Conservation (phyloP, 2,329 filamentous ascomycete species). For the Aspergillus felis region DNA sequence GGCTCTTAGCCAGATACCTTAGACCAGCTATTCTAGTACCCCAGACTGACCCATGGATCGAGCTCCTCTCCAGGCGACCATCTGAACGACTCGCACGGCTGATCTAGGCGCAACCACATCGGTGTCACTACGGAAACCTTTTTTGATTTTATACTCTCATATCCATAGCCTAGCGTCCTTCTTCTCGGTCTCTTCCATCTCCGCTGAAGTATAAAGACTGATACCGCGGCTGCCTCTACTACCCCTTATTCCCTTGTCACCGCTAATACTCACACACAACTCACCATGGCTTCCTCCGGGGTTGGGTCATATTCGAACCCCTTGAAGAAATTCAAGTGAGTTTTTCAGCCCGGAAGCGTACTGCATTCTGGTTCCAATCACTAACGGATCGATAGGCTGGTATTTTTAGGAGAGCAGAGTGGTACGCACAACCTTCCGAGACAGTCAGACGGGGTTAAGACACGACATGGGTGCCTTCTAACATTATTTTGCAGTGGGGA, state of each 20-base stretch:
- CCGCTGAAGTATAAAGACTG: slow-evolving; percentile 2
- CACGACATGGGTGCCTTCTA: slow-evolving; percentile 10
- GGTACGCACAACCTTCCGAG: slow-evolving; percentile 55
- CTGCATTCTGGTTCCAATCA: slow-evolving; percentile 4
- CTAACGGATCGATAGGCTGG: slow-evolving; percentile 61
- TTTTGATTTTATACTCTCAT: slow-evolving; percentile 1
- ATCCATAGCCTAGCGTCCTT: slow-evolving; percentile 8
- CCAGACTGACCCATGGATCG: slow-evolving; percentile 26
- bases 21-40: slow-evolving; percentile 13
- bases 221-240: slow-evolving; percentile 7
- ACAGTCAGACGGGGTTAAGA: not conserved
- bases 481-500: slow-evolving; percentile 66
- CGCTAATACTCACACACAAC: slow-evolving; percentile 15
- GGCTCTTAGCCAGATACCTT: not conserved
- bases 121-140: not conserved
- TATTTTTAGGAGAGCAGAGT: slow-evolving; percentile 97
- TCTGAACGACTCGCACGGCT: slow-evolving; percentile 8
- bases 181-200: slow-evolving; percentile 4
- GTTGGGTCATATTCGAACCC: slow-evolving; percentile 95
- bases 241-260: slow-evolving; percentile 31
- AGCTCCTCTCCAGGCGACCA: slow-evolving; percentile 10
- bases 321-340: slow-evolving; percentile 99
- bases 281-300: slow-evolving; percentile 68
- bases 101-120: slow-evolving; percentile 4
- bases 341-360: slow-evolving; percentile 2